Evolutionary conservation across 177 flowering plant species (phyloP).

Genomic region (Vitis hybrid): DNA sequence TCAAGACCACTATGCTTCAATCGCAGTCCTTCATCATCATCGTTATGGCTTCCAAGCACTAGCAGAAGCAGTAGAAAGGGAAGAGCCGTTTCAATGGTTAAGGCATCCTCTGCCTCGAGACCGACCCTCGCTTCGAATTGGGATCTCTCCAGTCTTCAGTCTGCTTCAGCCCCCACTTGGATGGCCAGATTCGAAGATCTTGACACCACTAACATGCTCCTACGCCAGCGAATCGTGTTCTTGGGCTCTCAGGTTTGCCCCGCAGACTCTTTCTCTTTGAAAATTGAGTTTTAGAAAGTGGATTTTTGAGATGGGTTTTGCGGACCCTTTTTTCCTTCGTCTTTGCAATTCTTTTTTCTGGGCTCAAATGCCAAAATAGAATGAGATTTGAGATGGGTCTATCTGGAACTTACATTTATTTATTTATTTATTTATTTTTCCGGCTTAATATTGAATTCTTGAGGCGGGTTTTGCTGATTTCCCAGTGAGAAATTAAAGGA

Average conservation of each 20-base stretch:
- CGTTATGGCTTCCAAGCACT: neutral
- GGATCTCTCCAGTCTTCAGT: conserved; percentile 38
- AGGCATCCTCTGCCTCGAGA: conserved; percentile 22
- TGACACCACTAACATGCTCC: conserved; percentile 85
- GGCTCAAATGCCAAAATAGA: too few relatives aligned
- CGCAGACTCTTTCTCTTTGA: neutral
- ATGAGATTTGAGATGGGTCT: too few relatives aligned
- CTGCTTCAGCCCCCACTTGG: conserved; percentile 38
- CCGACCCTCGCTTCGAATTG: conserved; percentile 60
- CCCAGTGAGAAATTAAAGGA: too few relatives aligned
- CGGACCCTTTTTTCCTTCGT: too few relatives aligned
- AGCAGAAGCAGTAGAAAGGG: neutral
- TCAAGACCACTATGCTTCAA: conserved; percentile 26
- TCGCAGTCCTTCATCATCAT: conserved; percentile 15
- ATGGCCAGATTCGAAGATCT: conserved; percentile 79
- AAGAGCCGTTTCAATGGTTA: conserved; percentile 27
- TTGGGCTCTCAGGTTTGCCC: conserved; percentile 72
- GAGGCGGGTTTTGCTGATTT: too few relatives aligned
- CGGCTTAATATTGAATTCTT: too few relatives aligned
- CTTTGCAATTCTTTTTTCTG: too few relatives aligned
- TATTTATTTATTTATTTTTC: too few relatives aligned
- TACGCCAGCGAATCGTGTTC: conserved; percentile 87
- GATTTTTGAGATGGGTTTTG: too few relatives aligned
- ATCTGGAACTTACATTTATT: too few relatives aligned
- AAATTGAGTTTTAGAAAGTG: neutral